Evolutionary conservation across 2,329 filamentous ascomycete genomes (phyloP).

Genomic region (Colletotrichum orchidophilum): DNA sequence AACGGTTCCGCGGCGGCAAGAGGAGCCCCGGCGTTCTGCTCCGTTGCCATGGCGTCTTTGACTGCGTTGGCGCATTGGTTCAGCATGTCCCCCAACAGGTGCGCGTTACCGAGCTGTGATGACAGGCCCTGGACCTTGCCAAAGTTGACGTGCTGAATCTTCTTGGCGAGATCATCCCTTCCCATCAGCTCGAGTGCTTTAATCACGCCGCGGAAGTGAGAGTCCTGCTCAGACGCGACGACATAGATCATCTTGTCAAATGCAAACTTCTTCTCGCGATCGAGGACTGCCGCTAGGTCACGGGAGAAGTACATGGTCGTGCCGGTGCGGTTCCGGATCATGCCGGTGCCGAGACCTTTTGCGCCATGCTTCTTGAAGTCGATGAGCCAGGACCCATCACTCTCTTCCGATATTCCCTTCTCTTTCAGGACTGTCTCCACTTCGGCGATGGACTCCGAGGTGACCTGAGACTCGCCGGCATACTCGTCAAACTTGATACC

Average conservation of each 20-base stretch:
- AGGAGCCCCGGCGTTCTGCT: constrained; percentile 71
- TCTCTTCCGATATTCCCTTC: constrained; percentile 69
- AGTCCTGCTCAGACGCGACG: constrained; percentile 46
- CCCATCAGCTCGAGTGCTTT: constrained; percentile 49
- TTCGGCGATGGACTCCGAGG: constrained; percentile 60
- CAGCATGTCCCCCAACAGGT: constrained; percentile 66
- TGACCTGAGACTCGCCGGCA: constrained; percentile 72
- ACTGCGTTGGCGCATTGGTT: constrained; percentile 57
- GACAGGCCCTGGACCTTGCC: constrained; percentile 57
- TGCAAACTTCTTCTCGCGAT: constrained; percentile 63
- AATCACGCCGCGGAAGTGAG: constrained; percentile 46
- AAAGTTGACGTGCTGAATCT: constrained; percentile 54
- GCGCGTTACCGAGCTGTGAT: constrained; percentile 56
- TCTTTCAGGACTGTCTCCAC: constrained; percentile 68
- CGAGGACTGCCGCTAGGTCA: constrained; percentile 72
- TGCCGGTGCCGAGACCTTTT: constrained; percentile 74
- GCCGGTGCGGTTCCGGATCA: constrained; percentile 71
- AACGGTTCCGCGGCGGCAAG: constrained; percentile 70
- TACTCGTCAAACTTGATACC: constrained; percentile 72
- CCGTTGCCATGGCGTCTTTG: constrained; percentile 72
- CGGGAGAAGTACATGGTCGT: constrained; percentile 75
- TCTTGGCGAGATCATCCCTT: constrained; percentile 41
- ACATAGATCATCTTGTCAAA: constrained; percentile 54
- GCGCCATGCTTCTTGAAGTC: constrained; percentile 74
- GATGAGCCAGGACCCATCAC: constrained; percentile 73